phyloP scores from a whole-genome alignment of 768 basidiomycete genomes.

The Lentinula detonsa region DNA sequence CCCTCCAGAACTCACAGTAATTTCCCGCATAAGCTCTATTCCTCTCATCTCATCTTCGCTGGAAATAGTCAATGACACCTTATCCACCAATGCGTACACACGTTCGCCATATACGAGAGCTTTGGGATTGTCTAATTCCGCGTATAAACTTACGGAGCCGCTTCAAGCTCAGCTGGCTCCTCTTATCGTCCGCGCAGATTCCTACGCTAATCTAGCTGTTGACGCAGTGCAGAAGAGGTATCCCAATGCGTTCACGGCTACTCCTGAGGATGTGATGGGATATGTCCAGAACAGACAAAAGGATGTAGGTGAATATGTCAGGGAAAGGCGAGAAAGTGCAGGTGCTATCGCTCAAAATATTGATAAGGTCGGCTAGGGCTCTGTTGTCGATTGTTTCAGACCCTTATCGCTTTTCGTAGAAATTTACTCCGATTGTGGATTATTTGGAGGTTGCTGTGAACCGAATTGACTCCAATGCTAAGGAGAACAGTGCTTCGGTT shows the following conservation, averaged over 20 bases:
- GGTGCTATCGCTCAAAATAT: constrained; percentile 59
- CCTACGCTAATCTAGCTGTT: constrained; percentile 66
- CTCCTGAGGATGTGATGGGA: constrained; percentile 63
- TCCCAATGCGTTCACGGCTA: constrained; percentile 71
- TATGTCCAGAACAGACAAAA: constrained; percentile 55
- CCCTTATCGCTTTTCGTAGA: constrained; percentile 30
- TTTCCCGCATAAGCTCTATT: constrained; percentile 64
- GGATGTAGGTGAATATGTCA: constrained; percentile 41
- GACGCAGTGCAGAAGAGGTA: constrained; percentile 69
- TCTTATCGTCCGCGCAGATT: constrained; percentile 56
- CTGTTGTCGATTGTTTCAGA: constrained; percentile 52
- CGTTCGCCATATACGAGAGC: constrained; percentile 62
- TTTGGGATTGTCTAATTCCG: constrained; percentile 50
- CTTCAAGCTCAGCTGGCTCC: constrained; percentile 62
- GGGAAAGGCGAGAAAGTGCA: constrained; percentile 26
- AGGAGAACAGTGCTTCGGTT: constrained; percentile 40
- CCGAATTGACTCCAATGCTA: constrained; percentile 28
- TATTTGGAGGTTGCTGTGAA: constrained; percentile 56
- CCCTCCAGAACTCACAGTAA: constrained; percentile 52
- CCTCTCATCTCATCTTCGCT: constrained; percentile 66
- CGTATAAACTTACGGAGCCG: constrained; percentile 60
- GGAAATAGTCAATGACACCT: constrained; percentile 50
- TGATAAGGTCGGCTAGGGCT: constrained; percentile 55
- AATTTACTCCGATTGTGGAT: constrained; percentile 71
- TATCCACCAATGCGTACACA: constrained; percentile 56